Base-by-base conservation (phyloP, 331 rosid genomes). In the Spiraea crenata region DNA sequence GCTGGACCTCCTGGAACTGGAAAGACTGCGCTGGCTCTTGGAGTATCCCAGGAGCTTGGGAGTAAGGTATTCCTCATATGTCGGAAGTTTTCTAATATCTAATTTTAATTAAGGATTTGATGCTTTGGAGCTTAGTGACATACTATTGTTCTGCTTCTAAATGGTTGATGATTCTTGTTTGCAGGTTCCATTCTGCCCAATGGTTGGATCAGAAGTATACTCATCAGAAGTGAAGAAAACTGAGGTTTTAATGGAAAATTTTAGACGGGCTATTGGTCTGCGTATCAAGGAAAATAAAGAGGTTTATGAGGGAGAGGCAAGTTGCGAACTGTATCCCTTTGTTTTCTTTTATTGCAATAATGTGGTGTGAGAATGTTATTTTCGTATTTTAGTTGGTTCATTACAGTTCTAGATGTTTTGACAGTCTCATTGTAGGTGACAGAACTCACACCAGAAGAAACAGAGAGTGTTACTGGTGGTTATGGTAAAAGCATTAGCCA, bases 1-100 rank as follows among this genome's bases (percentile, higher is more conserved):
- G 99, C 97, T 15, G 99, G 99, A 67, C 99, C 99, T 46, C 97
- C 99, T 1, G 99, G 99, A 39, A 93, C 96, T 16, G 99, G 99
- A 51, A 93, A 93, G 86, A 93, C 99, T 3, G 99, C 99, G 0
- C 82, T 93, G 14, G 98, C 98, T 20, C 98, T 93, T 42, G 98
- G 98, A 51, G 82, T 93, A 35, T 57, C 97, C 50, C 99, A 93
- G 76, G 99, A 93, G 80, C 99, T 93, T 64, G 99, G 99, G 74
- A 93, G 96, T 83, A 93, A 93, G 96, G 97, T 87, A 73, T 37
- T 76, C 70, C 42, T 69, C 17, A 34, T 49, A 31, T 4, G 46
- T 37, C 15, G 8, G 66, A 19, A 3, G 62, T 38, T 14, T 5
- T 14, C 34, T 20, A 37, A 6, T 56, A 44, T 42, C 2, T 15